A percentile compares a stretch with the other conserved stretches of the same genome.
These are phyloP conservation scores for Boechera retrofracta DNA, from an alignment of 345 rosid species.

Conservation along the genomic window DNA sequence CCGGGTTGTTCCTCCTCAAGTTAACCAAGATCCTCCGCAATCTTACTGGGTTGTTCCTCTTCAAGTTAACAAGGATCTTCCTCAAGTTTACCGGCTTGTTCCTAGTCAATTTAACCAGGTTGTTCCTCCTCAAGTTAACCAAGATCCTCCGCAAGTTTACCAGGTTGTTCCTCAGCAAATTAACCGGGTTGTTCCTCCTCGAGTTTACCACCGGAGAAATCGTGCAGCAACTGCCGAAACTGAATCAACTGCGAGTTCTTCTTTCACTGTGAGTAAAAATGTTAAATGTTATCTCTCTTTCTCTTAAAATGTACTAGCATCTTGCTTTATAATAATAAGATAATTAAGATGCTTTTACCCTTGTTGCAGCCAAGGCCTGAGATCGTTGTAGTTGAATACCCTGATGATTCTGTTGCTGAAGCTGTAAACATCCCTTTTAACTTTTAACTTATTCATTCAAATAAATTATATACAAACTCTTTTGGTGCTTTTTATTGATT, in stretches of 20 bases:
- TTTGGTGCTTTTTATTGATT: too few species aligned
- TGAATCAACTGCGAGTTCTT: constrained; percentile 36
- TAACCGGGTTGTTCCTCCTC: constrained; percentile 1
- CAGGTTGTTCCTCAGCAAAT: background rate
- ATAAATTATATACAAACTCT: background rate
- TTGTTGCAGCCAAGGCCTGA: constrained; percentile 14
- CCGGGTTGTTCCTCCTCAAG: constrained; percentile 1
- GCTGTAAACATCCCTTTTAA: constrained; percentile 10
- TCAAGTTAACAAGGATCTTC: background rate
- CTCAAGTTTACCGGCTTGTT: background rate
- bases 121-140: constrained; percentile 4
- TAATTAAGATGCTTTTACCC: background rate
- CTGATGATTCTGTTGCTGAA: constrained; percentile 28
- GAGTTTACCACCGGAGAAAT: constrained; percentile 1
- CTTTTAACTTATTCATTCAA: background rate
- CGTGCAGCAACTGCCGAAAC: background rate
- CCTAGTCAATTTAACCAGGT: background rate
- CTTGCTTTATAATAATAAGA: constrained; percentile 2
- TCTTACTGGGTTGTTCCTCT: background rate
- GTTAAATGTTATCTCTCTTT: background rate
- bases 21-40: background rate
- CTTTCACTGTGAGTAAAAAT: constrained; percentile 27
- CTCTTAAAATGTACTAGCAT: constrained; percentile 5
- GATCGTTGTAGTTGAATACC: background rate
- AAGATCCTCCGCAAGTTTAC: background rate